Base-by-base conservation (phyloP, 805 yeast genomes). In the Starmerella roubikii region DNA sequence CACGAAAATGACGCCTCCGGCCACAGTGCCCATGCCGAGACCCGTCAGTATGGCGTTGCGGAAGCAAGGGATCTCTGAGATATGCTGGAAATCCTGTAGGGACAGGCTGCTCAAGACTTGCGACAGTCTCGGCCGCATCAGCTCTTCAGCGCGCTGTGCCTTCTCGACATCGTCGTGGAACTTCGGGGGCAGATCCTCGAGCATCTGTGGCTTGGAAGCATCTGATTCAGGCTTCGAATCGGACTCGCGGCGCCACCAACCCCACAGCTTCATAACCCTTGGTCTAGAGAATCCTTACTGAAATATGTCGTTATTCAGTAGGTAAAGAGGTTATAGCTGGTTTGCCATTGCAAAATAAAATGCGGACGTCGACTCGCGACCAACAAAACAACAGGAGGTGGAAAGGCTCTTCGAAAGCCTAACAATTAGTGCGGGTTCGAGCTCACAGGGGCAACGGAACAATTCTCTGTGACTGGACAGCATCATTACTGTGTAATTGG, bases 1-100 rank as follows among this genome's bases (percentile, higher is more conserved):
- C 1, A 46, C 30, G 11, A 44, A 30, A 43, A 60, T 42, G 12
- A 58, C 60, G 8, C 46, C 54, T 8, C 54, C 49, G 6, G 54
- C 48, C 4, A 53, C 57, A 3, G 44, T 47, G 3, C 58, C 56
- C 24, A 58, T 52, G 12, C 60, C 57, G 16, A 51, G 40, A 1
- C 64, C 65, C 0, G 61, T 51, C 24, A 59, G 50, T 46, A 60
- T 54, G 7, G 62, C 62, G 24, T 50, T 47, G 26, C 64, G 51
- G 49, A 60, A 56, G 44, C 65, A 60, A 9, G 65, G 63, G 34
- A 60, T 54, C 38, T 50, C 46, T 28, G 53, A 50, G 26, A 57
- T 38, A 11, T 50, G 38, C 38, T 51, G 45, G 41, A 60, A 59
- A 44, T 60, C 65, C 25, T 54, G 54, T 2, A 37, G 24, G 11